Percentiles rank a stretch among this genome's conserved stretches.
These are phyloP conservation scores for Persicaria maculosa DNA, from an alignment of 148 eudicot species.

Conservation along the genomic window DNA sequence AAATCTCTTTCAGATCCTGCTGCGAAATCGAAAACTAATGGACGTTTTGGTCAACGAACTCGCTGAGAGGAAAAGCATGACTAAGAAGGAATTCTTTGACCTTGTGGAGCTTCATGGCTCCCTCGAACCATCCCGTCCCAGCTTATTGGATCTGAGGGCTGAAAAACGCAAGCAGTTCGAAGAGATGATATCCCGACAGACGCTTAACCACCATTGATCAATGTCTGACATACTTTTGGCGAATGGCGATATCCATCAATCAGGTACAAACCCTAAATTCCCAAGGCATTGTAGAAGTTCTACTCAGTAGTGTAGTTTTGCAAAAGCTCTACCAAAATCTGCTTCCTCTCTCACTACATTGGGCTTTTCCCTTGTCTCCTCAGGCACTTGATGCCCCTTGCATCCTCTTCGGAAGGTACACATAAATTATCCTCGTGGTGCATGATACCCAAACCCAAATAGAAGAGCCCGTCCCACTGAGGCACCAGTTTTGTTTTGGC, in stretches of 20 bases:
- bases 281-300: background rate
- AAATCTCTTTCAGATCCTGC: conserved; percentile 43
- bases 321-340: background rate
- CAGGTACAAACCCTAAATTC: background rate
- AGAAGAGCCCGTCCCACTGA: background rate
- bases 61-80: conserved; percentile 51
- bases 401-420: background rate
- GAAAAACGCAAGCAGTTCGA: conserved; percentile 38
- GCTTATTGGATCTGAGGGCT: conserved; percentile 55
- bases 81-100: conserved; percentile 57
- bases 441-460: background rate
- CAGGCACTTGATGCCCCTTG: background rate
- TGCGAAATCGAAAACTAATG: conserved; percentile 54
- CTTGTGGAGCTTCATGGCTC: conserved; percentile 67
- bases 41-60: conserved; percentile 63
- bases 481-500: background rate
- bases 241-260: background rate
- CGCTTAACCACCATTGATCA: conserved; percentile 24
- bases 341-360: background rate
- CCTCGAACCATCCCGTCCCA: conserved; percentile 53
- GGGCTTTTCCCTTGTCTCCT: background rate
- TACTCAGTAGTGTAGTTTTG: background rate
- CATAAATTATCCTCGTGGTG: background rate
- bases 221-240: conserved; percentile 15
- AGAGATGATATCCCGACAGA: conserved; percentile 26